phyloP scores from a whole-genome alignment of 495 filamentous ascomycete species.

The Chaetomium tenue region DNA sequence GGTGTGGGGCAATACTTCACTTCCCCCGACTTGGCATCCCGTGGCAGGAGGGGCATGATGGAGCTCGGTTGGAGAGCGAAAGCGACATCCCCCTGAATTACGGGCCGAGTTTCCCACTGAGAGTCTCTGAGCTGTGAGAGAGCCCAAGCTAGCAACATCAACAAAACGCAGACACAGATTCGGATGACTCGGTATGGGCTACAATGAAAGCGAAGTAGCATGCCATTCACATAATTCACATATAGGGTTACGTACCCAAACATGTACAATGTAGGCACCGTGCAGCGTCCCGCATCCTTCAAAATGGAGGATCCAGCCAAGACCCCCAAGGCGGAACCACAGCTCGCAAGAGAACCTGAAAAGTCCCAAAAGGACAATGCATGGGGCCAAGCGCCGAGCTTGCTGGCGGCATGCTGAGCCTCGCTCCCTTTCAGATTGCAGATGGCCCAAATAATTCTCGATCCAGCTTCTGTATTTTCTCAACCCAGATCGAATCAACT shows the following conservation, averaged over 20 bases:
- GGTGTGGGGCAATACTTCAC: background rate
- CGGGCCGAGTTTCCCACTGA: too few species aligned
- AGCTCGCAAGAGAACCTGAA: background rate
- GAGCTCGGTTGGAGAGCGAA: background rate
- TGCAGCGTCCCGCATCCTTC: background rate
- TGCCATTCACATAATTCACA: too few species aligned
- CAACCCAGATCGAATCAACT: too few species aligned
- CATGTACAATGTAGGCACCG: too few species aligned
- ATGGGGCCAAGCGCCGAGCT: background rate
- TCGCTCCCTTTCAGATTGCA: background rate
- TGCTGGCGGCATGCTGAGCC: background rate
- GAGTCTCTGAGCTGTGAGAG: too few species aligned
- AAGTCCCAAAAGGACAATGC: background rate
- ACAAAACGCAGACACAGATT: too few species aligned
- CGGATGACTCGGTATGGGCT: too few species aligned
- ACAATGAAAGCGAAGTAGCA: too few species aligned
- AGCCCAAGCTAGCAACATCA: too few species aligned
- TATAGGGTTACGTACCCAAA: too few species aligned
- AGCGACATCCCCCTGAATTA: background rate
- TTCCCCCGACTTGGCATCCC: background rate
- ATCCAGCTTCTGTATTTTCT: too few species aligned
- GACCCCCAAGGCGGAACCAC: background rate
- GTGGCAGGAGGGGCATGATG: background rate
- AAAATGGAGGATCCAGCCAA: background rate
- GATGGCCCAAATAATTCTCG: too few species aligned